phyloP scores from a whole-genome alignment of 192 early-diverging fungal species.

The Irineochytrium annulatum region DNA sequence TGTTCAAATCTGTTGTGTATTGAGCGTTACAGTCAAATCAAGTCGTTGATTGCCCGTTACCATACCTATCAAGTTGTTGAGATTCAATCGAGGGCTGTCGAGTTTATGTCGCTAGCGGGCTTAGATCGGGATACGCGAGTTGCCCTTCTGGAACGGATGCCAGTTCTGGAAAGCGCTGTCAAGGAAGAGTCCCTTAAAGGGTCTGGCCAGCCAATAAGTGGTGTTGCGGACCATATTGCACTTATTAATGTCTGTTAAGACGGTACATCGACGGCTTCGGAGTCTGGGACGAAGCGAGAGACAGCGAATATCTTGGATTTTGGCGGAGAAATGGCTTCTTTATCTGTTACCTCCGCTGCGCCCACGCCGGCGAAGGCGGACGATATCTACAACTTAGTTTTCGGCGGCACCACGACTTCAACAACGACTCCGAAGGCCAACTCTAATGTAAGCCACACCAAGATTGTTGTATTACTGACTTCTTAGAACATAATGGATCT shows the following conservation, averaged over 20 bases:
- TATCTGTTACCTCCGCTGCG: constrained; percentile 3
- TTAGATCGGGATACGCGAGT: constrained; percentile 51
- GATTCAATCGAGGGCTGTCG: constrained; percentile 91
- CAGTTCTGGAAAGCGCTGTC: constrained; percentile 62
- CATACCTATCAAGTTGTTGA: constrained; percentile 78
- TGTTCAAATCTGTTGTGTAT: neutral
- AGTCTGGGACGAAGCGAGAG: neutral
- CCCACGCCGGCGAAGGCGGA: neutral
- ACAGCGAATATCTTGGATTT: constrained; percentile 28
- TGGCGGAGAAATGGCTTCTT: constrained; percentile 23
- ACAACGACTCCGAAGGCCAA: constrained; percentile 13
- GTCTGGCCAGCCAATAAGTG: constrained; percentile 24
- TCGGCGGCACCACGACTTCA: constrained; percentile 23
- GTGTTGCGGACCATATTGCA: too few relatives aligned
- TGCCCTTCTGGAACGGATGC: constrained; percentile 83
- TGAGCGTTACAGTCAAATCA: constrained; percentile 43
- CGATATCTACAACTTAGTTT: constrained; percentile 40
- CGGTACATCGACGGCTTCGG: neutral
- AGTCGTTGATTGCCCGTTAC: constrained; percentile 56
- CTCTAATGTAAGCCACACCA: constrained; percentile 27
- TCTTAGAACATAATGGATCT: constrained; percentile 56
- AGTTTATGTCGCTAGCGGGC: constrained; percentile 74
- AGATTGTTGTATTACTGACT: neutral
- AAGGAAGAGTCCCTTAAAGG: constrained; percentile 50
- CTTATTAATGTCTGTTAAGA: neutral